phyloP scores from a whole-genome alignment of 2,329 filamentous ascomycete genomes.

The Microsporum audouinii region DNA sequence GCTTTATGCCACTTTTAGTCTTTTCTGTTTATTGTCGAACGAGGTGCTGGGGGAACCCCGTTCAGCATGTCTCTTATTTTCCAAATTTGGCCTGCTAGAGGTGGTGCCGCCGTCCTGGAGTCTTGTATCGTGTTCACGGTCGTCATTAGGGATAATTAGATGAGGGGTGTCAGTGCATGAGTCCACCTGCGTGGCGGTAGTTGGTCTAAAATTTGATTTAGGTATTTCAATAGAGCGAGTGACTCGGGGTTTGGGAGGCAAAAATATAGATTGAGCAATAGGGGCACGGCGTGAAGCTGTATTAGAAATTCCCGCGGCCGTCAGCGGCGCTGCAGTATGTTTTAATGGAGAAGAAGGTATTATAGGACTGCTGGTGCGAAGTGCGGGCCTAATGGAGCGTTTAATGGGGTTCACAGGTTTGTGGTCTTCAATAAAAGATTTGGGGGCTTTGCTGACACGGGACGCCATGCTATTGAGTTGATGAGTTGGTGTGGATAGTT shows the following conservation, averaged over 20 bases:
- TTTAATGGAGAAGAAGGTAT: not conserved
- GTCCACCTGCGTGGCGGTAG: not conserved
- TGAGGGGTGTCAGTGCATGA: not conserved
- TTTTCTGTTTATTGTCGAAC: not conserved
- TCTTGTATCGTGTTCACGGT: not conserved
- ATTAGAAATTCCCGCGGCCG: too few species aligned
- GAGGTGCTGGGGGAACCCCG: not conserved
- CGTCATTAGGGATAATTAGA: not conserved
- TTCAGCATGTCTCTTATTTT: not conserved
- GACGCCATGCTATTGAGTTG: constrained; percentile 30
- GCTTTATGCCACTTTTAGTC: not conserved
- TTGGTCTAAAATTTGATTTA: not conserved
- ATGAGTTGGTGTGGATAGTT: constrained; percentile 31
- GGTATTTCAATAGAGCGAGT: not conserved
- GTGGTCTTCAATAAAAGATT: constrained; percentile 33
- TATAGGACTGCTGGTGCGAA: not conserved
- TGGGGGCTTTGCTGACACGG: constrained; percentile 30
- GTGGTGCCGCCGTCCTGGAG: not conserved
- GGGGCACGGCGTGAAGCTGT: not conserved
- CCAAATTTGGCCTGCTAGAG: not conserved
- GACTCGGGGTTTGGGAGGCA: not conserved
- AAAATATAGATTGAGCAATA: not conserved
- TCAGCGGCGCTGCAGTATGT: not conserved
- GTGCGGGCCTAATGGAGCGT: not conserved
- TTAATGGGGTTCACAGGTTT: constrained; percentile 14